Conservation (phyloP, 495 filamentous ascomycete genomes). For the Neurospora sp. region DNA sequence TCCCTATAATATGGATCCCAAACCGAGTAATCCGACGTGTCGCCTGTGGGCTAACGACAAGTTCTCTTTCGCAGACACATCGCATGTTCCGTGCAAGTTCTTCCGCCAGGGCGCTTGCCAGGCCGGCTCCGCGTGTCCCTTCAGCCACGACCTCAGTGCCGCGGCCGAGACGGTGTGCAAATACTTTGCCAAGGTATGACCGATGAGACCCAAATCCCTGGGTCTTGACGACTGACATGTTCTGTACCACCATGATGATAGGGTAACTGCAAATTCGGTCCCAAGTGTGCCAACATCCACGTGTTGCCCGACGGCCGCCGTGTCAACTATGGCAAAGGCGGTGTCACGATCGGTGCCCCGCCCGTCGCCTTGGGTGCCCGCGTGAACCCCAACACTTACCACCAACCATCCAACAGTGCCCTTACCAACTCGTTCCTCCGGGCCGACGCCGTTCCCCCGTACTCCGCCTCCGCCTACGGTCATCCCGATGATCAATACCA, state of each 20-base stretch:
- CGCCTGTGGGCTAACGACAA: background rate
- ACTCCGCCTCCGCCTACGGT: conserved; percentile 27
- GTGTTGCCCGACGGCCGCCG: conserved; percentile 87
- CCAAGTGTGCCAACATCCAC: conserved; percentile 93
- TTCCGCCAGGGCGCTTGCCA: conserved; percentile 93
- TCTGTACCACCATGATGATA: conserved; percentile 28
- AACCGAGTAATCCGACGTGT: background rate
- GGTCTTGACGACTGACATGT: conserved; percentile 19
- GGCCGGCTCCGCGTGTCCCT: conserved; percentile 90
- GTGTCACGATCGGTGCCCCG: conserved; percentile 37
- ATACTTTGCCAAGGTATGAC: conserved; percentile 86
- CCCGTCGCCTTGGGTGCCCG: conserved; percentile 57
- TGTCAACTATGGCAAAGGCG: conserved; percentile 61
- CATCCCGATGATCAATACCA: conserved; percentile 36
- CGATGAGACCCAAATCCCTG: background rate
- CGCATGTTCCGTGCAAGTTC: conserved; percentile 99
- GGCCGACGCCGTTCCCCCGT: conserved; percentile 46
- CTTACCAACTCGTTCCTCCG: conserved; percentile 75
- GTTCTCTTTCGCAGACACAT: conserved; percentile 56
- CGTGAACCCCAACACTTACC: conserved; percentile 50
- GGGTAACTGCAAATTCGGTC: conserved; percentile 99
- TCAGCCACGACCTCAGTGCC: conserved; percentile 79
- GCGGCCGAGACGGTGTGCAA: conserved; percentile 84
- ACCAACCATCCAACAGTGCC: conserved; percentile 54
- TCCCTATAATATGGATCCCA: too few relatives aligned